Conservation (phyloP, 164 flowering plant species). For the Cinnamomum chago region DNA sequence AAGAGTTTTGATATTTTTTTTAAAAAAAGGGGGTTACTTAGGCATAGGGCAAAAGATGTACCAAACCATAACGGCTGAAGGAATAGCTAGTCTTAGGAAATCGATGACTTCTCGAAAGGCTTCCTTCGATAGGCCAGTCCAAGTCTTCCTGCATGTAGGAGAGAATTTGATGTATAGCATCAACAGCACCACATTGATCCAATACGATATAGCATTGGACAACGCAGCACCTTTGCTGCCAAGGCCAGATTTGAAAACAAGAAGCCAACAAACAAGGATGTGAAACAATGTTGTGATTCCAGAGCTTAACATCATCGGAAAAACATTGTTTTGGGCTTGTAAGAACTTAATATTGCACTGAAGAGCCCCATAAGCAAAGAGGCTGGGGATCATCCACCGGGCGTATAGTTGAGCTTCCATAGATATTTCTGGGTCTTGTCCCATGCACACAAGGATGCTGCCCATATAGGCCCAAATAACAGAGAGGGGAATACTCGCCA, state of each 20-base stretch:
- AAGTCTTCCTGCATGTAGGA: conserved; percentile 18
- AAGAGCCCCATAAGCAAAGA: conserved; percentile 21
- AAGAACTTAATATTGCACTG: conserved; percentile 19
- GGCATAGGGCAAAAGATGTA: background rate
- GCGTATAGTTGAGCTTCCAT: conserved; percentile 18
- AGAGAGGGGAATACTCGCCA: conserved; percentile 18
- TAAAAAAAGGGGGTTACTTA: too few relatives aligned
- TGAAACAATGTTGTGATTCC: conserved; percentile 17
- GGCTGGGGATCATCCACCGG: conserved; percentile 26
- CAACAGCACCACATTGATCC: conserved; percentile 22
- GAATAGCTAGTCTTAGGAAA: conserved; percentile 21
- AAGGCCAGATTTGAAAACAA: conserved; percentile 21
- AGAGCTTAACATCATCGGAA: conserved; percentile 21
- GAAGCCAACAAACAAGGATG: conserved; percentile 19
- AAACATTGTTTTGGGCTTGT: conserved; percentile 19
- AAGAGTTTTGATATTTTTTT: too few relatives aligned
- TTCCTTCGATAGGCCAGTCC: conserved; percentile 24
- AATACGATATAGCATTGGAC: conserved; percentile 21
- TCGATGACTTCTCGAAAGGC: conserved; percentile 13
- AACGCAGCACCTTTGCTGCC: conserved; percentile 25
- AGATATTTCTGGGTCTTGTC: conserved; percentile 22
- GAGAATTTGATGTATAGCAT: conserved; percentile 21
- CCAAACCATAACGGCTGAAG: conserved; percentile 27
- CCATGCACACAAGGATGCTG: conserved; percentile 15
- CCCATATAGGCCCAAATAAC: conserved; percentile 22